Evolutionary conservation across 2,329 filamentous ascomycete genomes (phyloP), one percentile per base, ranked within the genome.

Genomic region (Fusarium citri): DNA sequence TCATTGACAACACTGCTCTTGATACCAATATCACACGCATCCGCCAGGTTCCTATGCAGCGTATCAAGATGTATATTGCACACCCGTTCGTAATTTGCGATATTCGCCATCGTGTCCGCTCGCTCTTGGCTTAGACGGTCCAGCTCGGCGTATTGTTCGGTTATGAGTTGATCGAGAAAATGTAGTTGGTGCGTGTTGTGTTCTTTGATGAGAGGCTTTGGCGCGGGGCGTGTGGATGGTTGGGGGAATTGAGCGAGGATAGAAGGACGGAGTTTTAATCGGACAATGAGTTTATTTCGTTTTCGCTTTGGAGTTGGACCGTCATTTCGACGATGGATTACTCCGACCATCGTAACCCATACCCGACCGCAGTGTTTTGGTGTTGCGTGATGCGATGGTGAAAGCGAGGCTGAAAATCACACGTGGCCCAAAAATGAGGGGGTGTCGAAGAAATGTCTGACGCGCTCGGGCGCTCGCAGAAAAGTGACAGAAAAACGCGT

Each of bases 201-300:
- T 11, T 53, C 49, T 41, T 22, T 53, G 14, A 53, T 53, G 4
- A 53, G 31, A 3, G 49, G 31, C 3, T 20, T 53, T 4, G 49
- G 37, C 18, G 23, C 23, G 7, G 49, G 49, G 18, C 26, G 37
- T 18, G 34, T 37, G 18, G 34, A 37, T 7, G 34, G 34, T 28
- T 41, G n/a, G 18, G 49, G 49, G 16, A 53, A 53, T 28, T 53
- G 49, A 23, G 49, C 49, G 12, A 53, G 49, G 31, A 53, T 53
- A 2, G 49, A 53, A 41, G 49, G 49, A 15, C 49, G 49, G 7
- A 53, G 49, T 12, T 28, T 53, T 20, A 53, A 10, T 26, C 49
- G 49, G 18, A 53, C 49, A 23, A 53, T 53, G 34, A 53, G 49
- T 28, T n/a, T 53, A 34, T 53, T 34, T 9, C 34, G 31, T 23